phyloP scores from a whole-genome alignment of 2,329 filamentous ascomycete species.

The Helminthosporium solani region DNA sequence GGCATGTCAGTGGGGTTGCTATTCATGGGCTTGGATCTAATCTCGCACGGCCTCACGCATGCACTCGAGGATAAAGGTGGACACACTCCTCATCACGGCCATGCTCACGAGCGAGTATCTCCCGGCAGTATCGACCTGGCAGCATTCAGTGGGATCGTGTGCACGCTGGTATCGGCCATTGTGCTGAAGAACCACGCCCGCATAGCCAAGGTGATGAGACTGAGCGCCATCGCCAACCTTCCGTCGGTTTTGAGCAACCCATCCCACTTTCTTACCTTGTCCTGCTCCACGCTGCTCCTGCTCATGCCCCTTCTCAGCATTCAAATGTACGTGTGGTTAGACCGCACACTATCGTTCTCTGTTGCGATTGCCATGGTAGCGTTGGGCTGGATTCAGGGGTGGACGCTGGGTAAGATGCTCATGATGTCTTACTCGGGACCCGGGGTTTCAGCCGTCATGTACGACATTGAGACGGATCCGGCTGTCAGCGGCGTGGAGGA shows the following conservation, averaged over 20 bases:
- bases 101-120: conserved; percentile 63
- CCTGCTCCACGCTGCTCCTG: conserved; percentile 77
- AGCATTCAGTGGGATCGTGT: conserved; percentile 75
- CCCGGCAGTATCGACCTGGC: conserved; percentile 79
- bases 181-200: conserved; percentile 86
- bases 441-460: conserved; percentile 71
- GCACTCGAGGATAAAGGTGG: conserved; percentile 73
- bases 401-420: conserved; percentile 87
- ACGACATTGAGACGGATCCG: conserved; percentile 80
- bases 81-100: conserved; percentile 70
- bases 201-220: conserved; percentile 87
- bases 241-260: conserved; percentile 91
- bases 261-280: conserved; percentile 89
- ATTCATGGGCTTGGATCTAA: conserved; percentile 96
- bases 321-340: conserved; percentile 78
- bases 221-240: conserved; percentile 77
- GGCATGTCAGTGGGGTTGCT: conserved; percentile 93
- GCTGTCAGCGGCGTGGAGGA: conserved; percentile 78
- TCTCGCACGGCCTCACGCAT: conserved; percentile 92
- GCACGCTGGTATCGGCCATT: conserved; percentile 83
- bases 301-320: conserved; percentile 79
- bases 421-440: conserved; percentile 79
- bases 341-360: conserved; percentile 75
- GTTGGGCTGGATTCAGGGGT: conserved; percentile 78
- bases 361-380: conserved; percentile 88